A percentile compares a stretch with the other conserved stretches of the same genome.
phyloP scores from a whole-genome alignment of 179 eudicot species.

The Silene vulgaris region DNA sequence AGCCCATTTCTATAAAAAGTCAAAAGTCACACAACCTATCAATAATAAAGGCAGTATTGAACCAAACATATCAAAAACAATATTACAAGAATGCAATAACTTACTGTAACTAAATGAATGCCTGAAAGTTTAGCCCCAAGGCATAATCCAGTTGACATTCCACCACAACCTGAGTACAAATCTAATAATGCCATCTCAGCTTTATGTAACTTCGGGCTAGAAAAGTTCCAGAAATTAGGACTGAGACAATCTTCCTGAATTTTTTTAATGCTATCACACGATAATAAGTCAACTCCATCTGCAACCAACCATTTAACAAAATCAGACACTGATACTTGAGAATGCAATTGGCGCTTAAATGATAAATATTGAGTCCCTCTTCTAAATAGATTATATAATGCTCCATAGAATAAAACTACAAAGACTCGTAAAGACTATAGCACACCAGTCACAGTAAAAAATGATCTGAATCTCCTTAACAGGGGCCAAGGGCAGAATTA shows the following conservation, averaged over 20 bases:
- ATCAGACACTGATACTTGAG: constrained; percentile 6
- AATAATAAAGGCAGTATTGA: constrained; percentile 4
- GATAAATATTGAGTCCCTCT: constrained; percentile 7
- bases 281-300: constrained; percentile 32
- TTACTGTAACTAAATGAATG: constrained; percentile 73
- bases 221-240: constrained; percentile 25
- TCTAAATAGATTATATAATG: background rate
- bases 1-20: constrained; percentile 72
- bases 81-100: background rate
- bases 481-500: background rate
- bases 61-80: background rate
- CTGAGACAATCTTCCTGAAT: constrained; percentile 28
- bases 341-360: background rate
- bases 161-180: constrained; percentile 95
- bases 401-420: background rate
- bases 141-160: constrained; percentile 96
- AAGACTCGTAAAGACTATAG: background rate
- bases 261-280: constrained; percentile 31
- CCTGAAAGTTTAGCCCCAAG: constrained; percentile 81
- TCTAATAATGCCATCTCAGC: constrained; percentile 54
- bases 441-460: background rate
- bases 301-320: constrained; percentile 22
- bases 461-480: background rate
- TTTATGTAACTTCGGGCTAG: constrained; percentile 26
- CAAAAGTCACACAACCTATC: background rate